Percentiles rank a stretch among this genome's conserved stretches.
phyloP scores from a whole-genome alignment of 1,284 basidiomycete genomes.

The Ceratobasidium sp. region DNA sequence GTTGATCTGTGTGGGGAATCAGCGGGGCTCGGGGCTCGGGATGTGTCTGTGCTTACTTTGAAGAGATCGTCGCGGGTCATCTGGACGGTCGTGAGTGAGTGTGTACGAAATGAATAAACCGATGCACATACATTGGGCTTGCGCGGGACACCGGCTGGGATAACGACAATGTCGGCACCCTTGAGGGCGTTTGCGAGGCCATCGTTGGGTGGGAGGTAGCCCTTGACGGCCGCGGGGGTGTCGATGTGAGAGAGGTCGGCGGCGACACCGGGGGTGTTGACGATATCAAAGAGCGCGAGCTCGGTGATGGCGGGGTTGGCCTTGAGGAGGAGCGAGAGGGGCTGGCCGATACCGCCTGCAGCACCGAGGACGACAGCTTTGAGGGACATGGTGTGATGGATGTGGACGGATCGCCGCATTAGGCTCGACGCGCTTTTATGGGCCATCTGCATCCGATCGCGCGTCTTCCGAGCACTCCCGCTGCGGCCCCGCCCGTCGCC shows the following conservation, averaged over 20 bases:
- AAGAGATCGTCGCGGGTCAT: slow-evolving; percentile 77
- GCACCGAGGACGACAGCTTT: slow-evolving; percentile 94
- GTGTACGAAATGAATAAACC: background rate
- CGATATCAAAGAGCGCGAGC: slow-evolving; percentile 94
- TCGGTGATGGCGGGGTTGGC: slow-evolving; percentile 80
- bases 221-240: slow-evolving; percentile 80
- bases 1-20: slow-evolving; percentile 75
- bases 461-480: background rate
- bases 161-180: slow-evolving; percentile 90
- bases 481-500: slow-evolving; percentile 1
- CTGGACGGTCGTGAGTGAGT: slow-evolving; percentile 28
- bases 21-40: slow-evolving; percentile 6
- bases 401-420: slow-evolving; percentile 1
- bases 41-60: slow-evolving; percentile 65
- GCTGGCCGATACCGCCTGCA: slow-evolving; percentile 93
- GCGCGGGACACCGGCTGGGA: slow-evolving; percentile 96
- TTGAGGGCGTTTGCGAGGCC: slow-evolving; percentile 84
- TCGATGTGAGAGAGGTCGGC: slow-evolving; percentile 92
- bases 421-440: slow-evolving; percentile 1
- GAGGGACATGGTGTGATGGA: slow-evolving; percentile 63
- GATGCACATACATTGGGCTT: slow-evolving; percentile 81
- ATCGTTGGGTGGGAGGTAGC: slow-evolving; percentile 74
- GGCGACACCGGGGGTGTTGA: slow-evolving; percentile 95
- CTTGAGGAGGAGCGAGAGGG: slow-evolving; percentile 90
- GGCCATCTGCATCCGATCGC: slow-evolving; percentile 33